phyloP scores from a whole-genome alignment of 768 basidiomycete species.

The Hebeloma cylindrosporum region DNA sequence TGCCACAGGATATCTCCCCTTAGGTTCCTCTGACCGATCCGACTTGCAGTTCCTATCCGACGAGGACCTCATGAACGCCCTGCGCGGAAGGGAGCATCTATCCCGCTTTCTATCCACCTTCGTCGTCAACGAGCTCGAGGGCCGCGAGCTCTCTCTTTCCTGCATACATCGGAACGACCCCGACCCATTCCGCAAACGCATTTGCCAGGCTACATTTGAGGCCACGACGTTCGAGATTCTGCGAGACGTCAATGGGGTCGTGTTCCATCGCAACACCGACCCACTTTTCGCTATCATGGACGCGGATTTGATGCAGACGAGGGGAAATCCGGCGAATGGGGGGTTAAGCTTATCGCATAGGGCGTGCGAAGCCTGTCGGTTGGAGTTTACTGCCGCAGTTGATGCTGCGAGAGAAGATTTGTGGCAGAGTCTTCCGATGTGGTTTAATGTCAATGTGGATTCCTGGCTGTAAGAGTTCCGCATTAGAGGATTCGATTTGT shows the following conservation, averaged over 20 bases:
- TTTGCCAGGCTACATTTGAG: conserved; percentile 73
- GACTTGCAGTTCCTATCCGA: conserved; percentile 44
- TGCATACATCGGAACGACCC: conserved; percentile 53
- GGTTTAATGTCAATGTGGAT: conserved; percentile 57
- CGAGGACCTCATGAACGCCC: conserved; percentile 55
- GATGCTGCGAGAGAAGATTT: conserved; percentile 60
- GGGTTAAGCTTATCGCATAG: conserved; percentile 46
- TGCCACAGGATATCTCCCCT: conserved; percentile 46
- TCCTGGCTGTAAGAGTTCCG: conserved; percentile 25
- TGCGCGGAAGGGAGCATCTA: conserved; percentile 70
- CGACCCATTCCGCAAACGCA: conserved; percentile 44
- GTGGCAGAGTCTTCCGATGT: conserved; percentile 62
- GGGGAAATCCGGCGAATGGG: conserved; percentile 43
- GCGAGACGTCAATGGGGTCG: conserved; percentile 68
- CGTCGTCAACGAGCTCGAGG: conserved; percentile 72
- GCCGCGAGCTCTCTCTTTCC: conserved; percentile 47
- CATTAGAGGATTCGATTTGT: background rate
- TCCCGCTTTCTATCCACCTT: conserved; percentile 78
- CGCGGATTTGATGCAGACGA: conserved; percentile 63
- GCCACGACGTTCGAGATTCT: conserved; percentile 73
- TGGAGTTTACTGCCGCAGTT: conserved; percentile 62
- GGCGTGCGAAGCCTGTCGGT: conserved; percentile 63
- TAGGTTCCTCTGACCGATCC: conserved; percentile 23
- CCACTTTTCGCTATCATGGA: conserved; percentile 71
- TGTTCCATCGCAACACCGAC: conserved; percentile 65